phyloP scores from a whole-genome alignment of 1,284 basidiomycete species.

The Marasmius fiardii region DNA sequence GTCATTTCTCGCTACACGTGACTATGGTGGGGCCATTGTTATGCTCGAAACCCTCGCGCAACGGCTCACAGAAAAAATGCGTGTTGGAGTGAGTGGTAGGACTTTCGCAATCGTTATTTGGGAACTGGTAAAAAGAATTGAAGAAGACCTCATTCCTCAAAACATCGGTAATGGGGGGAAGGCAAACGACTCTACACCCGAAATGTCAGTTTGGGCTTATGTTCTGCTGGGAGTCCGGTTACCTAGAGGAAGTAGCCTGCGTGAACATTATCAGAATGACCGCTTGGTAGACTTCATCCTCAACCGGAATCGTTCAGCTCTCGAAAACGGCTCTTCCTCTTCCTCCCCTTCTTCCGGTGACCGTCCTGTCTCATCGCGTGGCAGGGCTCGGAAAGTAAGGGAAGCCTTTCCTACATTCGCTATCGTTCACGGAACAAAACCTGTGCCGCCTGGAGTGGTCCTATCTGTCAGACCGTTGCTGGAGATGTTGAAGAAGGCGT shows the following conservation, averaged over 20 bases:
- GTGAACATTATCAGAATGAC: not conserved
- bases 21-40: not conserved
- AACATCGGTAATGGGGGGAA: not conserved
- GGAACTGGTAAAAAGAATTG: not conserved
- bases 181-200: not conserved
- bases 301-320: not conserved
- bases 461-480: not conserved
- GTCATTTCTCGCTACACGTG: not conserved
- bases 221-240: not conserved
- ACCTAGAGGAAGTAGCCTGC: not conserved
- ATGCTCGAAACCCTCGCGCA: not conserved
- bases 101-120: not conserved
- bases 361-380: not conserved
- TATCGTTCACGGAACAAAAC: not conserved
- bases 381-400: not conserved
- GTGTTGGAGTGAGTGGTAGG: not conserved
- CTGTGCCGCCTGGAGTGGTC: not conserved
- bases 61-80: too few species aligned
- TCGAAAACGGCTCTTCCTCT: not conserved
- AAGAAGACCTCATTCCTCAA: not conserved
- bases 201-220: not conserved
- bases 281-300: not conserved
- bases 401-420: not conserved
- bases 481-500: not conserved
- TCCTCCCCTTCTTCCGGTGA: not conserved